Conservation (phyloP, 2,329 filamentous ascomycete species). For the Diaporthe sp. region DNA sequence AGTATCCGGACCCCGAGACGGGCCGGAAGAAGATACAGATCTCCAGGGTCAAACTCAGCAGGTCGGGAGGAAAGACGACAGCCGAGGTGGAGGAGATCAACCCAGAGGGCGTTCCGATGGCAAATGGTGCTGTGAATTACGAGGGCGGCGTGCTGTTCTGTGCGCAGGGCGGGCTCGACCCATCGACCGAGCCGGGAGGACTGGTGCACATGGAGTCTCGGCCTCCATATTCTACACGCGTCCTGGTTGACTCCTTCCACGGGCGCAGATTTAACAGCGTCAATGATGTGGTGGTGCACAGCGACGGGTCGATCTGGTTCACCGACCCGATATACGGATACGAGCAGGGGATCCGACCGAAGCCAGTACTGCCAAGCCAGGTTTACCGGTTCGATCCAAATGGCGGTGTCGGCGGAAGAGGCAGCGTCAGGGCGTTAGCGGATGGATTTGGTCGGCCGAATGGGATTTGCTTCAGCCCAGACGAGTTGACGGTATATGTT, state of each 20-base stretch:
- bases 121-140: constrained; percentile 65
- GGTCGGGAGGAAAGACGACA: constrained; percentile 31
- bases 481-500: constrained; percentile 60
- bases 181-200: constrained; percentile 45
- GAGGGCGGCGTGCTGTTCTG: constrained; percentile 58
- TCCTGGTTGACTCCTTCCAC: constrained; percentile 56
- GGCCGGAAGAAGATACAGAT: constrained; percentile 50
- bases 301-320: constrained; percentile 63
- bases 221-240: constrained; percentile 48
- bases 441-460: constrained; percentile 64
- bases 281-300: constrained; percentile 62
- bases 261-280: constrained; percentile 63
- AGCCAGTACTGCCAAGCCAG: constrained; percentile 59
- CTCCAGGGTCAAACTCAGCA: constrained; percentile 46
- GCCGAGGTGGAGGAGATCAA: constrained; percentile 51
- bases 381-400: constrained; percentile 61
- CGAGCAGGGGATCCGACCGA: constrained; percentile 61
- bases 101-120: constrained; percentile 55
- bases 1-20: constrained; percentile 44
- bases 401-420: constrained; percentile 16
- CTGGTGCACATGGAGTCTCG: constrained; percentile 52
- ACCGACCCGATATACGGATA: constrained; percentile 65
- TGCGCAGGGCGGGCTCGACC: constrained; percentile 53
- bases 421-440: constrained; percentile 58
- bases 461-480: constrained; percentile 61